phyloP scores from a whole-genome alignment of 805 yeast species.

The Tetrapisispora nanseiensis region DNA sequence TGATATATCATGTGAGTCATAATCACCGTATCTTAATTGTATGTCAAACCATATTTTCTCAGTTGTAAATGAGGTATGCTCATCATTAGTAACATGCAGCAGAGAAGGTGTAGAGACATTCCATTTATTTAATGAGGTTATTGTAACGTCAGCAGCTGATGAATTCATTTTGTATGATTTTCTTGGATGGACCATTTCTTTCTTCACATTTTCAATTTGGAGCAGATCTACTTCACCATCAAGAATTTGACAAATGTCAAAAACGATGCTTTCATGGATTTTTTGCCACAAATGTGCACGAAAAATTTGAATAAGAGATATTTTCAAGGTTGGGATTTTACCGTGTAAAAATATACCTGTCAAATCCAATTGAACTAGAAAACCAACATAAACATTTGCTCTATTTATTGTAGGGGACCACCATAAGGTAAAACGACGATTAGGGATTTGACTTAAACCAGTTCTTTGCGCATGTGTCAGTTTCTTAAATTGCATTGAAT shows the following conservation, averaged over 20 bases:
- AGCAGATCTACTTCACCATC: constrained; percentile 79
- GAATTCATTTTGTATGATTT: constrained; percentile 96
- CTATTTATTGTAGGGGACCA: constrained; percentile 99
- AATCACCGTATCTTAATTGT: constrained; percentile 92
- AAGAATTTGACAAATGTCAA: constrained; percentile 84
- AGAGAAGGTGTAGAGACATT: constrained; percentile 72
- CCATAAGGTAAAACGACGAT: constrained; percentile 94
- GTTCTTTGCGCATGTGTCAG: constrained; percentile 96
- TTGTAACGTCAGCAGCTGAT: constrained; percentile 82
- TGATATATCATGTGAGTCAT: constrained; percentile 93
- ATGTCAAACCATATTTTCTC: constrained; percentile 91
- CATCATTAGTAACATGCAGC: constrained; percentile 60
- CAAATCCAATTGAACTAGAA: constrained; percentile 87
- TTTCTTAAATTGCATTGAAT: constrained; percentile 86
- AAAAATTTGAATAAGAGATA: constrained; percentile 90
- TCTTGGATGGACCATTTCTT: constrained; percentile 91
- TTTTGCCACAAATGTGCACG: constrained; percentile 99
- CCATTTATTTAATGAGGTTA: constrained; percentile 74
- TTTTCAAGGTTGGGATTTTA: constrained; percentile 92
- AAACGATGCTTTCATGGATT: constrained; percentile 90
- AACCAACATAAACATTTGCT: constrained; percentile 96
- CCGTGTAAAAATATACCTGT: constrained; percentile 97
- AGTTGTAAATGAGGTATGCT: constrained; percentile 44
- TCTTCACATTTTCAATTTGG: constrained; percentile 77
- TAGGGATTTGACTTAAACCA: constrained; percentile 95